Percentiles rank a stretch among this genome's conserved stretches.
These are phyloP conservation scores for Alternaria conjuncta DNA, from an alignment of 2,329 filamentous ascomycete genomes.

Conservation along the genomic window DNA sequence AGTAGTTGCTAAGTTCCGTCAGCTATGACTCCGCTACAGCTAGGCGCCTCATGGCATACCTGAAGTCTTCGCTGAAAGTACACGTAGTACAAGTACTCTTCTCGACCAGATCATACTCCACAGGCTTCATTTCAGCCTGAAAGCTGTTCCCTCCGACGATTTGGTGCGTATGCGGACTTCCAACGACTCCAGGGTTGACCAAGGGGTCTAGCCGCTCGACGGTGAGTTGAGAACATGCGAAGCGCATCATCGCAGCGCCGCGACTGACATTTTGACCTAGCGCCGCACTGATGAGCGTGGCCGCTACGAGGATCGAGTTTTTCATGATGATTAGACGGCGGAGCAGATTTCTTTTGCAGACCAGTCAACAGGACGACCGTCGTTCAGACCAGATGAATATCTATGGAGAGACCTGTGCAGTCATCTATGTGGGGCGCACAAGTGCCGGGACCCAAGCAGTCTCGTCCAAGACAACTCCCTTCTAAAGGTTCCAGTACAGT, in stretches of 20 bases:
- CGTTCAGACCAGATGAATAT: neutral
- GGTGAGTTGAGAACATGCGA: conserved; percentile 38
- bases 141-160: conserved; percentile 41
- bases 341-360: neutral
- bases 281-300: neutral
- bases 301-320: neutral
- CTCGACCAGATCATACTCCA: conserved; percentile 29
- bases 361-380: neutral
- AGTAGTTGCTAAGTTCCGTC: conserved; percentile 26
- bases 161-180: conserved; percentile 39
- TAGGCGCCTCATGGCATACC: neutral
- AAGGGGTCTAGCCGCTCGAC: conserved; percentile 39
- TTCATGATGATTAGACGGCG: neutral
- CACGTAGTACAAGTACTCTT: conserved; percentile 39
- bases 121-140: conserved; percentile 31
- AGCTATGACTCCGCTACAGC: neutral
- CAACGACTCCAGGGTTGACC: conserved; percentile 34
- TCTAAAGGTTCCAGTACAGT: neutral
- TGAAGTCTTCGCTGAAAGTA: conserved; percentile 32
- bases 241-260: conserved; percentile 25
- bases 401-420: too few species aligned
- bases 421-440: neutral
- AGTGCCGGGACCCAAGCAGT: neutral
- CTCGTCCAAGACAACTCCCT: neutral
- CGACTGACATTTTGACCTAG: conserved; percentile 9